Conservation (phyloP, 805 yeast species). For the Komagataella phaffii region DNA sequence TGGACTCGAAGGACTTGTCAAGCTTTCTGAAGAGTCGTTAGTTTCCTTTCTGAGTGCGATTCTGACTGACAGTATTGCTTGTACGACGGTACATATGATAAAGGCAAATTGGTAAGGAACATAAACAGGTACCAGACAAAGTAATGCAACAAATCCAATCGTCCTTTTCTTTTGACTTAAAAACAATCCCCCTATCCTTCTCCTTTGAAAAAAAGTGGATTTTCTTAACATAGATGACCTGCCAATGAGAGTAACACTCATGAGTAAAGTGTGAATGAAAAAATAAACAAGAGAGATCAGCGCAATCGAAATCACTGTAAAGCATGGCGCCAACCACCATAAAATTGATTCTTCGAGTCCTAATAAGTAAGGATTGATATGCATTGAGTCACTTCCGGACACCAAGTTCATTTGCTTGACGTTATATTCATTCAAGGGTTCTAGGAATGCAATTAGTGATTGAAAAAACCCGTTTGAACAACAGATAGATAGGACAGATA, state of each 20-base stretch:
- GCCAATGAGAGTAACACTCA: not conserved
- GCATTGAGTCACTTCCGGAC: slow-evolving; percentile 19
- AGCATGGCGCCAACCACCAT: slow-evolving; percentile 47
- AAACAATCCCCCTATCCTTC: slow-evolving; percentile 6
- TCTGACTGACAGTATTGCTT: slow-evolving; percentile 32
- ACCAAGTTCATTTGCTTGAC: slow-evolving; percentile 27
- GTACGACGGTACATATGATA: slow-evolving; percentile 44
- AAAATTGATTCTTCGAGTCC: slow-evolving; percentile 49
- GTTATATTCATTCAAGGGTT: slow-evolving; percentile 39
- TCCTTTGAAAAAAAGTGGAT: slow-evolving; percentile 11
- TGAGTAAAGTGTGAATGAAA: slow-evolving; percentile 4
- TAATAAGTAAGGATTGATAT: slow-evolving; percentile 44
- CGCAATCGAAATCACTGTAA: slow-evolving; percentile 31
- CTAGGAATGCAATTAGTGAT: slow-evolving; percentile 26
- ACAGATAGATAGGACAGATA: slow-evolving; percentile 25
- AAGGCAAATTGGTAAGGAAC: slow-evolving; percentile 78
- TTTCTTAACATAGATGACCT: slow-evolving; percentile 7
- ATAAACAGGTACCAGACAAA: slow-evolving; percentile 40
- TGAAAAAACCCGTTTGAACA: slow-evolving; percentile 22
- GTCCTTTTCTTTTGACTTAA: slow-evolving; percentile 10
- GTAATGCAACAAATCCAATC: slow-evolving; percentile 22
- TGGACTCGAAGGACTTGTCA: not conserved
- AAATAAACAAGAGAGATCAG: slow-evolving; percentile 25
- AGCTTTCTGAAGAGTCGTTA: not conserved
- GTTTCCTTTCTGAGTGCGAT: not conserved